phyloP scores from a whole-genome alignment of 371 early-diverging fungal genomes.

The Lichtheimia corymbifera region DNA sequence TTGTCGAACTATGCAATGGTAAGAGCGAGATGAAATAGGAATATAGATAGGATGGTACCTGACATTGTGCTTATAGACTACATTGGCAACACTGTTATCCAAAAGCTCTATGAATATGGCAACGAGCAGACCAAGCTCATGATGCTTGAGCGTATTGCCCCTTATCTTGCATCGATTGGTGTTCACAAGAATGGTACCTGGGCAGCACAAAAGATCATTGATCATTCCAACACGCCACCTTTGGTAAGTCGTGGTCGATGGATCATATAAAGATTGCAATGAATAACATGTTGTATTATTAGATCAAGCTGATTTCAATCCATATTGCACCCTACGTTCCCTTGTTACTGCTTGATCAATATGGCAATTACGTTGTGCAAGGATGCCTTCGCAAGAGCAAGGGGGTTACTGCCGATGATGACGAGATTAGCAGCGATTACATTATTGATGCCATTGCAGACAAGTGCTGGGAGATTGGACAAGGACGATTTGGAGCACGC shows the following conservation, averaged over 20 bases:
- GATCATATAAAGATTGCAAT: too few species aligned
- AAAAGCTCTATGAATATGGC: constrained; percentile 75
- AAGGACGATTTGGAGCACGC: constrained; percentile 83
- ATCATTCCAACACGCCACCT: constrained; percentile 57
- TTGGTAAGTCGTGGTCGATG: constrained; percentile 23
- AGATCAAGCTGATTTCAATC: constrained; percentile 54
- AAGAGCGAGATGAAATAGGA: neutral
- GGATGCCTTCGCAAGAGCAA: constrained; percentile 72
- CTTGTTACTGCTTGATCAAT: constrained; percentile 79
- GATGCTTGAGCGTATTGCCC: constrained; percentile 59
- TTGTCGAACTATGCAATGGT: constrained; percentile 44
- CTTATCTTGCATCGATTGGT: constrained; percentile 79
- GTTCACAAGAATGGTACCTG: constrained; percentile 93
- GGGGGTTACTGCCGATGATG: constrained; percentile 16
- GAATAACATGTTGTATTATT: neutral
- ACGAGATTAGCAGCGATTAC: constrained; percentile 72
- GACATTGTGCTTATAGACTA: constrained; percentile 72
- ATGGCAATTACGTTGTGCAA: constrained; percentile 90
- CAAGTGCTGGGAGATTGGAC: constrained; percentile 74
- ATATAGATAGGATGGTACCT: constrained; percentile 42
- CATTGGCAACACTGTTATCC: constrained; percentile 87
- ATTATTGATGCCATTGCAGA: constrained; percentile 81
- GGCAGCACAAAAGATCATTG: constrained; percentile 90
- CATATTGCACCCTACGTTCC: constrained; percentile 69
- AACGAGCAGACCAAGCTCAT: constrained; percentile 47